phyloP scores from a whole-genome alignment of 768 basidiomycete genomes.

The Mycena olivaceomarginata region DNA sequence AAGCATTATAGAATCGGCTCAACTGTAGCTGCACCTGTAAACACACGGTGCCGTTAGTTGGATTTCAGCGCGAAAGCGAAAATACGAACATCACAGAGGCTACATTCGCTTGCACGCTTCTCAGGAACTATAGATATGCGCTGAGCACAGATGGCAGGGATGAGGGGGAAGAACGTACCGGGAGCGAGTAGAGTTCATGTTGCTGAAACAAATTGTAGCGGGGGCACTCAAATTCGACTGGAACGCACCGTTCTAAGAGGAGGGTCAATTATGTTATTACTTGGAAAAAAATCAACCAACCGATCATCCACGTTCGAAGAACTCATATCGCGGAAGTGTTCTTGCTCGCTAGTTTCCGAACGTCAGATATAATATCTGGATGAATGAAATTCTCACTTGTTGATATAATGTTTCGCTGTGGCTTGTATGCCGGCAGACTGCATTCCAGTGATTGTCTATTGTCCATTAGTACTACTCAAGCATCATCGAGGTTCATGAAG shows the following conservation, averaged over 20 bases:
- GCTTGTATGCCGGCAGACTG: slow-evolving; percentile 73
- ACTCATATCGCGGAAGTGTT: slow-evolving; percentile 65
- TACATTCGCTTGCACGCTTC: slow-evolving; percentile 37
- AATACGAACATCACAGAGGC: slow-evolving; percentile 39
- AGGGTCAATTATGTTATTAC: background rate
- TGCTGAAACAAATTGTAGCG: slow-evolving; percentile 52
- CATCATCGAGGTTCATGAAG: too few relatives aligned
- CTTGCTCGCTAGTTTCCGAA: slow-evolving; percentile 57
- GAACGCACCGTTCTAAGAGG: slow-evolving; percentile 56
- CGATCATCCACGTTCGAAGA: slow-evolving; percentile 67
- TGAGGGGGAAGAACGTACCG: slow-evolving; percentile 54
- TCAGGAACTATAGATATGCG: slow-evolving; percentile 34
- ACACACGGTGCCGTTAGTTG: background rate
- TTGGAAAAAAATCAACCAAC: slow-evolving; percentile 45
- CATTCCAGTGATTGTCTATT: slow-evolving; percentile 69
- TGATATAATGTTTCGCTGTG: slow-evolving; percentile 66
- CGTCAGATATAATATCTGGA: background rate
- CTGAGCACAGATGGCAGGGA: background rate
- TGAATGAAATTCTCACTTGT: slow-evolving; percentile 51
- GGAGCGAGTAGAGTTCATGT: slow-evolving; percentile 76
- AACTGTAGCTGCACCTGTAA: slow-evolving; percentile 45
- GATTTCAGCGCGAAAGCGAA: background rate
- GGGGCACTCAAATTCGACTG: background rate
- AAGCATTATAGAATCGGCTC: background rate
- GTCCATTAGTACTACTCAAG: slow-evolving; percentile 13